Conservation (phyloP, 2,329 filamentous ascomycete genomes). For the Aureobasidium sp. region DNA sequence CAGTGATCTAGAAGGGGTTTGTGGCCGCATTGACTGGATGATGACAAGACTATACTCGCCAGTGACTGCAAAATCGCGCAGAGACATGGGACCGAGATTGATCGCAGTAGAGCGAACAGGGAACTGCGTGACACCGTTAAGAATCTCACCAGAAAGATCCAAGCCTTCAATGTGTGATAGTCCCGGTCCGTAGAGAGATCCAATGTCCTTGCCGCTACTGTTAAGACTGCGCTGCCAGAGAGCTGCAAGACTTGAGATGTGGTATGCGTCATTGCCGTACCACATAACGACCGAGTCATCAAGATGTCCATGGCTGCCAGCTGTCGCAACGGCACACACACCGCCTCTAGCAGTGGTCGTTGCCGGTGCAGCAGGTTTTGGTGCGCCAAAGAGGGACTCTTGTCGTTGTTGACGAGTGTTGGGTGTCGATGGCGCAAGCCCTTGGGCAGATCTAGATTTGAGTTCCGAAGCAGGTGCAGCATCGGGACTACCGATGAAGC, state of each 20-base stretch:
- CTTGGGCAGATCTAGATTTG: constrained; percentile 27
- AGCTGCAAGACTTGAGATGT: constrained; percentile 35
- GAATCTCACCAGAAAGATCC: constrained; percentile 32
- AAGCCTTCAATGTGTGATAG: constrained; percentile 34
- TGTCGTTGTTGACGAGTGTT: constrained; percentile 40
- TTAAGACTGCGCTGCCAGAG: constrained; percentile 36
- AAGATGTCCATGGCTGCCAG: constrained; percentile 22
- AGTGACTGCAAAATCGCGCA: constrained; percentile 35
- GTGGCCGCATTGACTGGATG: constrained; percentile 25
- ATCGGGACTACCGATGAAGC: constrained; percentile 21
- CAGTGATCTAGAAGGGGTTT: constrained; percentile 25
- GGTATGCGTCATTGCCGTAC: constrained; percentile 37
- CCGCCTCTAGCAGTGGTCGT: constrained; percentile 31
- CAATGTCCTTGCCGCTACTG: constrained; percentile 22
- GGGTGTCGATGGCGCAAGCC: constrained; percentile 42
- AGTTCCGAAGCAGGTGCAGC: constrained; percentile 16
- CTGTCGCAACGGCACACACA: constrained; percentile 30
- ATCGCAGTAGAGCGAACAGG: constrained; percentile 23
- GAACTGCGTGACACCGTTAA: constrained; percentile 37
- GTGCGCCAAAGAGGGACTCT: constrained; percentile 36
- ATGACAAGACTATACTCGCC: constrained; percentile 38
- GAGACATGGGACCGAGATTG: constrained; percentile 30
- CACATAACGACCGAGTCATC: constrained; percentile 41
- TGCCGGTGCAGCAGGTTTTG: constrained; percentile 23
- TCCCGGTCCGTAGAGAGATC: constrained; percentile 33